Conservation (phyloP, 768 basidiomycete species). For the Leccinum truebloodii region DNA sequence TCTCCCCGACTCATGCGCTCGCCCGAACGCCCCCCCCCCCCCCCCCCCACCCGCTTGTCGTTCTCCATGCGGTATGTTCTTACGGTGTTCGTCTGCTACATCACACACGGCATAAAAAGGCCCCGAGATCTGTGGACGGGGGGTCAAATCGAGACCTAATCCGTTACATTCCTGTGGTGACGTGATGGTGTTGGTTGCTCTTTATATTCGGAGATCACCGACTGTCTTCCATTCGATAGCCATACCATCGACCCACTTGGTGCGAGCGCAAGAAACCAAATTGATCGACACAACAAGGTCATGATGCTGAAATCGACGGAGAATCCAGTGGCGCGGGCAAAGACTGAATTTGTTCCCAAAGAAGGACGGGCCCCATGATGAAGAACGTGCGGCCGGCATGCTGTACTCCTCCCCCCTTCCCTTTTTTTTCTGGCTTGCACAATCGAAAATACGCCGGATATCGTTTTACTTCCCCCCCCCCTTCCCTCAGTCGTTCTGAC, state of each 20-base stretch:
- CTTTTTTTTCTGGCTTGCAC: background rate
- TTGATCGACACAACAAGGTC: background rate
- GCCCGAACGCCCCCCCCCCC: no score
- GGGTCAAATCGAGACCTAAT: background rate
- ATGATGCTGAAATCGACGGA: constrained; percentile 1
- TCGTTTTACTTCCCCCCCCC: background rate
- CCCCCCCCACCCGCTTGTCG: background rate
- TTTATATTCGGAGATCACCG: background rate
- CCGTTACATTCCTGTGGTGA: background rate
- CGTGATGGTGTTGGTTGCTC: constrained; percentile 2
- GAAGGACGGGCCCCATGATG: background rate
- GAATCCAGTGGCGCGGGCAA: constrained; percentile 2
- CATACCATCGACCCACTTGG: background rate
- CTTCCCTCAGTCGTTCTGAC: background rate
- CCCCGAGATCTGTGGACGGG: constrained; percentile 6
- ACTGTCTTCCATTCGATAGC: constrained; percentile 9
- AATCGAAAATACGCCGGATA: background rate
- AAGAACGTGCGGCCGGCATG: background rate
- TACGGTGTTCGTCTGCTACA: background rate
- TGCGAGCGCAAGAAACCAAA: background rate
- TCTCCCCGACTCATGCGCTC: no score
- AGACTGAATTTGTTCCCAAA: background rate
- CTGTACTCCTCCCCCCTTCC: background rate
- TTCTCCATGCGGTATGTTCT: constrained; percentile 8
- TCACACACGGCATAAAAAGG: background rate